Evolutionary conservation across 345 rosid genomes (phyloP), one percentile per base, ranked within the genome.

Genomic region (Citrus australasica): DNA sequence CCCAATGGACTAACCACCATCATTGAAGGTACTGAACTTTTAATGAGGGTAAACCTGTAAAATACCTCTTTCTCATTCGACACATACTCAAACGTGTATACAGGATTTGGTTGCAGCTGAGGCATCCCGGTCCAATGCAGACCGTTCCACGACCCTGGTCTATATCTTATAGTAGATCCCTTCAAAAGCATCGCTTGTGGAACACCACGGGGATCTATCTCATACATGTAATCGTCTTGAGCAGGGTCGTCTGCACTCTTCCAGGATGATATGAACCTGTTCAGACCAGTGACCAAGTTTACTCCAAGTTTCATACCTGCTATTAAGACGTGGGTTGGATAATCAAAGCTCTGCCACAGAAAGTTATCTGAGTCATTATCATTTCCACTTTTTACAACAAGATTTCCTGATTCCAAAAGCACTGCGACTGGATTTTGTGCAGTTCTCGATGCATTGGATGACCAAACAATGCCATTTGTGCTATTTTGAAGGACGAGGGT

Each of bases 291-390:
- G 0, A 66, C 58, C 14, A 82, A 71, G 67, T 89, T 79, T 82
- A 82, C 78, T 21, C 95, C 93, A 3, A 89, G 16, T 75, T 85
- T 85, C 88, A 87, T 87, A 16, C 83, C 90, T 2, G 91, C 82
- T 40, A 89, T 79, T 35, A 89, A 28, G 2, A 87, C 84, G 62
- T 88, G 84, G 2, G 83, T 53, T 1, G 86, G 89, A 48, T 87
- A 69, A 79, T 91, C 92, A 63, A 88, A 91, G 69, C 91, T 89
- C 80, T 91, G 92, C 95, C 93, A 91, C 35, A 87, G 13, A 37
- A n/a, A 76, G 17, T 62, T 35, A 9, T 62, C 71, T 4, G 59
- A n/a, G 42, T 30, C 63, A 3, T 53, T 27, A 6, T 40, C 78
- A 27, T 46, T 78, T 25, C 14, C 82, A 4, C 83, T 86, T 73